Evolutionary conservation across 441 rosid genomes (phyloP).

Genomic region (Theobroma grandiflorum): DNA sequence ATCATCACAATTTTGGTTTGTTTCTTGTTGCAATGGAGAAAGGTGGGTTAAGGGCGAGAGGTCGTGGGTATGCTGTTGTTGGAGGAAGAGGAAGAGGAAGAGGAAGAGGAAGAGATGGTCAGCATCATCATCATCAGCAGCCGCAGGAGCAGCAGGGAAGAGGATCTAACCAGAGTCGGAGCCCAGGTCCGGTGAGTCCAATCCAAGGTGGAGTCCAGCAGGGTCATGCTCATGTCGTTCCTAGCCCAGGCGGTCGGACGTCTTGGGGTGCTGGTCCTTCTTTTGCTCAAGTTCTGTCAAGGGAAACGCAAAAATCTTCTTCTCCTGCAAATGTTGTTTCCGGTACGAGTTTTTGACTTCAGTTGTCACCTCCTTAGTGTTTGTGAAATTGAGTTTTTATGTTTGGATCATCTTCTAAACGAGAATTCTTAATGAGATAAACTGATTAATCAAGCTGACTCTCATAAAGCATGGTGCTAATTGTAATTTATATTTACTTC

Average conservation of each 20-base stretch:
- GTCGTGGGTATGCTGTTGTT: slow-evolving; percentile 26
- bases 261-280: slow-evolving; percentile 19
- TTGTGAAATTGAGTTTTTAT: not conserved
- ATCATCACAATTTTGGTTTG: not conserved
- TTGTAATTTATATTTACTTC: not conserved
- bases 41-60: slow-evolving; percentile 38
- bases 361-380: too few relatives aligned
- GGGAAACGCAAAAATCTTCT: not conserved
- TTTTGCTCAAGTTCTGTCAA: slow-evolving; percentile 26
- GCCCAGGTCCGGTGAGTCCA: not conserved
- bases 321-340: slow-evolving; percentile 9
- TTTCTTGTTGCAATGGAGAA: slow-evolving; percentile 50
- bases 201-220: slow-evolving; percentile 14
- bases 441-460: not conserved
- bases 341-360: slow-evolving; percentile 26
- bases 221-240: slow-evolving; percentile 28
- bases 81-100: not conserved
- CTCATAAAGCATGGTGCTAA: not conserved
- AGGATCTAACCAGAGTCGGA: slow-evolving; percentile 20
- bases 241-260: slow-evolving; percentile 18
- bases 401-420: not conserved
- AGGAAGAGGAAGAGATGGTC: not conserved
- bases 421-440: not conserved
- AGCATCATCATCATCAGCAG: not conserved
- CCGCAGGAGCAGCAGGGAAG: slow-evolving; percentile 8